Percentiles rank a stretch among this genome's conserved stretches.
Conservation (phyloP, 768 basidiomycete species). For the Podaxis sp. region DNA sequence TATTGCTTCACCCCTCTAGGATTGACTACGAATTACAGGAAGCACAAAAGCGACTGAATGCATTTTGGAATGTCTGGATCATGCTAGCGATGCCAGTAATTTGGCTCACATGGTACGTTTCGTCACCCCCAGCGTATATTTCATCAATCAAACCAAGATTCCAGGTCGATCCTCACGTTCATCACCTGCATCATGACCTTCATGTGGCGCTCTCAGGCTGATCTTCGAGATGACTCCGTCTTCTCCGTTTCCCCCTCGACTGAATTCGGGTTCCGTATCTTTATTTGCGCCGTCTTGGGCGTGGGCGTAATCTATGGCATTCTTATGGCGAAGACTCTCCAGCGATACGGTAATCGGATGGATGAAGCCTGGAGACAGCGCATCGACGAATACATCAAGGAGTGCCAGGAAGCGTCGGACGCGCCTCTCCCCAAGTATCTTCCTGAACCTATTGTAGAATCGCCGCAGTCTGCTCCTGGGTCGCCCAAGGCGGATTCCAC, state of each 20-base stretch:
- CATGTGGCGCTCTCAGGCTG: constrained; percentile 60
- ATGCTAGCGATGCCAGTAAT: constrained; percentile 59
- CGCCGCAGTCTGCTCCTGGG: too few relatives aligned
- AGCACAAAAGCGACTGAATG: constrained; percentile 34
- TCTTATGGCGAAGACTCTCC: too few relatives aligned
- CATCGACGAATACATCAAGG: too few relatives aligned
- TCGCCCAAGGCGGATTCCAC: too few relatives aligned
- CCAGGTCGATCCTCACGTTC: constrained; percentile 61
- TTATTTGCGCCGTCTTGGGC: constrained; percentile 40
- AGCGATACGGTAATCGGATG: too few relatives aligned
- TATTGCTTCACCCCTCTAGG: not conserved
- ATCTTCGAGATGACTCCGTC: constrained; percentile 1
- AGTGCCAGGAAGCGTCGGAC: too few relatives aligned
- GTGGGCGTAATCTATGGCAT: constrained; percentile 36
- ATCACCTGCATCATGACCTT: constrained; percentile 54
- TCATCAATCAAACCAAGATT: not conserved
- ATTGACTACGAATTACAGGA: constrained; percentile 37
- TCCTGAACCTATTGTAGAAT: too few relatives aligned
- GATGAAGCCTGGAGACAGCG: too few relatives aligned
- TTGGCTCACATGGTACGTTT: constrained; percentile 58
- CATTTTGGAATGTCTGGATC: constrained; percentile 66
- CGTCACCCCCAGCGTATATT: not conserved
- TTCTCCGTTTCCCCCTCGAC: not conserved
- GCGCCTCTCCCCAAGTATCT: too few relatives aligned
- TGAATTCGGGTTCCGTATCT: constrained; percentile 38